phyloP scores from a whole-genome alignment of 1,284 basidiomycete species.

The Ceratobasidium sp. region DNA sequence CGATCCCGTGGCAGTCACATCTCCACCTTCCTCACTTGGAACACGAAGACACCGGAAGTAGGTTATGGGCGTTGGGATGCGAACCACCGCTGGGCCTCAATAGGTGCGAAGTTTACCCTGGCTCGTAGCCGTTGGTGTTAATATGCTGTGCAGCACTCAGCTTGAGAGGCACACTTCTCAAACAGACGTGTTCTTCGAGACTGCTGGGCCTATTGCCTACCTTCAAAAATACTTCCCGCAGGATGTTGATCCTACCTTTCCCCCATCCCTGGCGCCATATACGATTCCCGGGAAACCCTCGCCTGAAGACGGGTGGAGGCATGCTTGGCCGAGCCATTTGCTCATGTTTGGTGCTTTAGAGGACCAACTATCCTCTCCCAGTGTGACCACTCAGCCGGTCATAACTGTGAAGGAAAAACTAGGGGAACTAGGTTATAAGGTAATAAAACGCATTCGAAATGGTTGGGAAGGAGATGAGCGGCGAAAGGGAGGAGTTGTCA shows the following conservation, averaged over 20 bases:
- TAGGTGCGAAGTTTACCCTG: conserved; percentile 58
- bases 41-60: conserved; percentile 60
- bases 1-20: conserved; percentile 94
- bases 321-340: conserved; percentile 84
- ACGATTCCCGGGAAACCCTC: conserved; percentile 63
- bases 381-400: conserved; percentile 5
- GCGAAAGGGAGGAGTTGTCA: conserved; percentile 79
- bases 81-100: conserved; percentile 79
- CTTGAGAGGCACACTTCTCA: conserved; percentile 77
- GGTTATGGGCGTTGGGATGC: conserved; percentile 87
- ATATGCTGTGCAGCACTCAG: conserved; percentile 56
- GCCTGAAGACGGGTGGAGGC: conserved; percentile 61
- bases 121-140: conserved; percentile 44
- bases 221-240: conserved; percentile 72
- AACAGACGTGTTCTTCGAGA: conserved; percentile 81
- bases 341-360: conserved; percentile 80
- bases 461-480: conserved; percentile 85
- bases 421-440: conserved; percentile 68
- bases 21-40: conserved; percentile 68
- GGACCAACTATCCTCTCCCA: conserved; percentile 60
- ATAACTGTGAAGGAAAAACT: conserved; percentile 62
- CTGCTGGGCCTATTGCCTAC: conserved; percentile 70
- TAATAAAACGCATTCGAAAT: conserved; percentile 73
- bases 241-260: conserved; percentile 71
- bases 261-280: conserved; percentile 67